phyloP scores from a whole-genome alignment of 2,329 filamentous ascomycete genomes.

The Tolypocladium sp. region DNA sequence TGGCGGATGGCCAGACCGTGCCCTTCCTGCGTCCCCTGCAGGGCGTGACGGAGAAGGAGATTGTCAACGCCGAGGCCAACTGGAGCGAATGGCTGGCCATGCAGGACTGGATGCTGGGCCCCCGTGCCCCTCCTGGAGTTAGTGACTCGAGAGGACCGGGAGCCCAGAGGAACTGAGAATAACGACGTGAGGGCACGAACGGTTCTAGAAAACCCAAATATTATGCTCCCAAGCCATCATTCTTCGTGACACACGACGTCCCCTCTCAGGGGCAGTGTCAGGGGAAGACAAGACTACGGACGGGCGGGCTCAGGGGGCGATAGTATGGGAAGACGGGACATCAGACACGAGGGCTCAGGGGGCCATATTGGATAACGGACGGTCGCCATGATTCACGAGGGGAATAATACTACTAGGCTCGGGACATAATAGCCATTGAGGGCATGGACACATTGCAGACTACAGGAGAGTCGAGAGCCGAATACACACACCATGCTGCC shows the following conservation, averaged over 20 bases:
- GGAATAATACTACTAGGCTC: background rate
- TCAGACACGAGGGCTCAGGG: background rate
- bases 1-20: conserved; percentile 70
- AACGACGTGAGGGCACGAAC: background rate
- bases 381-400: background rate
- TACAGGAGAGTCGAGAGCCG: background rate
- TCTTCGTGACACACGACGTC: background rate
- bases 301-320: background rate
- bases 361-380: background rate
- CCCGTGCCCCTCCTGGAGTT: conserved; percentile 49
- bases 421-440: background rate
- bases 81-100: conserved; percentile 96
- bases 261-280: background rate
- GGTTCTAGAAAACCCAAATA: background rate
- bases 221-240: background rate
- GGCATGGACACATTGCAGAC: background rate
- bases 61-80: conserved; percentile 68
- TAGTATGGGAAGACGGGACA: background rate
- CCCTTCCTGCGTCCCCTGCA: conserved; percentile 83
- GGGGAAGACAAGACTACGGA: background rate
- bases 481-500: background rate
- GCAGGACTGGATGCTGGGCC: conserved; percentile 98
- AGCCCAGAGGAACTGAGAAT: background rate
- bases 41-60: conserved; percentile 67
- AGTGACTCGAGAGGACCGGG: conserved; percentile 10